Base-by-base conservation (phyloP, 75 land plant genomes). In the Cupressus sempervirens region DNA sequence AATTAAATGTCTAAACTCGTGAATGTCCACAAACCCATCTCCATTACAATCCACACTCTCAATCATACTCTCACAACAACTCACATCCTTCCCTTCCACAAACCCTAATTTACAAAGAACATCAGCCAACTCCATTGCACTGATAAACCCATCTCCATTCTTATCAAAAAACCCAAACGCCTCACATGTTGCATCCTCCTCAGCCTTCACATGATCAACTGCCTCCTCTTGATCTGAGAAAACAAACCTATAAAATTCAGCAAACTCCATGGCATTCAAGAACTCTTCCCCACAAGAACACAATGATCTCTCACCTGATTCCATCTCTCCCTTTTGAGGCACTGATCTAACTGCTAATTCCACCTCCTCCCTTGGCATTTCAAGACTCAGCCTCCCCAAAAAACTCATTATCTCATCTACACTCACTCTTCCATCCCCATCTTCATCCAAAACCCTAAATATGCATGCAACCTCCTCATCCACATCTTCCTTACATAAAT, bases 151-250 rank as follows among this genome's bases (percentile, higher is more conserved):
- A 81, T 93, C 94, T 15, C 73, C 83, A 62, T 93, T 87, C 75
- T 83, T 68, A 83, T 93, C 94, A 80, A 93, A 91, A 40, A 93
- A 85, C 5, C 62, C 48, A 54, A 93, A 93, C 2, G 93, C 94
- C 38, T 84, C 90, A 26, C 30, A 68, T 32, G n/a, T 68, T 26
- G 73, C 73, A 23, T 68, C 12, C 73, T 68, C 73, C 32, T 68
- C 73, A 26, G 11, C 73, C 73, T n/a, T 32, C 18, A 5, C 20
- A n/a, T 1, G 2, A 29, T 68, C 73, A 68, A 10, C 30, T 68
- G 29, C 73, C 73, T 67, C 72, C n/a, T 29, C 73, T 34, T n/a
- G 23, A 7, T 29, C 73, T n/a, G 73, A 7, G 7, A 68, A 68
- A 23, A 68, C 32, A 6, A 68, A 3, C 26, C 73, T 68, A 29